Evolutionary conservation across 371 early-diverging fungal genomes (phyloP).

Genomic region (Mucor circinelloides): DNA sequence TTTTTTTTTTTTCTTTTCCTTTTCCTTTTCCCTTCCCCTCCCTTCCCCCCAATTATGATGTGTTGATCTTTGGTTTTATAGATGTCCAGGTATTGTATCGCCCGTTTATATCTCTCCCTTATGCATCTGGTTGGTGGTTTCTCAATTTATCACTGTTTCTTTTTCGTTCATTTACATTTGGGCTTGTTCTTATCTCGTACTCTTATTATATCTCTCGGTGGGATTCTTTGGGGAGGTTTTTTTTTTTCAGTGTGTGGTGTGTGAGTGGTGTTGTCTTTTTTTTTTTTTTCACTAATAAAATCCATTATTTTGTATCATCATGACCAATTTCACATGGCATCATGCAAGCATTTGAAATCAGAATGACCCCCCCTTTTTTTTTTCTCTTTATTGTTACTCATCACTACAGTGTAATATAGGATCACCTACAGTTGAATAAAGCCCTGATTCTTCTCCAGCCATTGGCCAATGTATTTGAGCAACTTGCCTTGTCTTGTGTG

Average conservation of each 20-base stretch:
- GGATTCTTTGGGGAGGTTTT: conserved; percentile 7
- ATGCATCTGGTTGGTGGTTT: conserved; percentile 9
- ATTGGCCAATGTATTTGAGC: background rate
- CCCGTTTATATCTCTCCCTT: background rate
- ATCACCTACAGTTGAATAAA: background rate
- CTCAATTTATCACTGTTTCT: background rate
- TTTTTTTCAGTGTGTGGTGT: conserved; percentile 3
- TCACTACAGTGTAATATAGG: too few relatives aligned
- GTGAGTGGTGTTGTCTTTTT: background rate
- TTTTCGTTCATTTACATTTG: conserved; percentile 10
- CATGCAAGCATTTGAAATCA: too few relatives aligned
- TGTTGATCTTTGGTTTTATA: background rate
- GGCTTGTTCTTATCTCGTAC: conserved; percentile 15
- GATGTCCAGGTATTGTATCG: conserved; percentile 5
- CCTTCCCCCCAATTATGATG: too few relatives aligned
- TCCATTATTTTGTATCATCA: too few relatives aligned
- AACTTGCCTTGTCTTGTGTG: background rate
- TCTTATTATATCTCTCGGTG: conserved; percentile 8
- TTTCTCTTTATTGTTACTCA: too few relatives aligned
- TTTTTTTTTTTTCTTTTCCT: background rate
- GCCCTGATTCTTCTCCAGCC: background rate
- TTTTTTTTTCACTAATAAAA: too few relatives aligned
- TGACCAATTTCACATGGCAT: too few relatives aligned
- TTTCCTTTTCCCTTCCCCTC: background rate
- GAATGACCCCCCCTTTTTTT: too few relatives aligned